phyloP scores from a whole-genome alignment of 352 stramenopile species.

The Globisporangium nodosum region DNA sequence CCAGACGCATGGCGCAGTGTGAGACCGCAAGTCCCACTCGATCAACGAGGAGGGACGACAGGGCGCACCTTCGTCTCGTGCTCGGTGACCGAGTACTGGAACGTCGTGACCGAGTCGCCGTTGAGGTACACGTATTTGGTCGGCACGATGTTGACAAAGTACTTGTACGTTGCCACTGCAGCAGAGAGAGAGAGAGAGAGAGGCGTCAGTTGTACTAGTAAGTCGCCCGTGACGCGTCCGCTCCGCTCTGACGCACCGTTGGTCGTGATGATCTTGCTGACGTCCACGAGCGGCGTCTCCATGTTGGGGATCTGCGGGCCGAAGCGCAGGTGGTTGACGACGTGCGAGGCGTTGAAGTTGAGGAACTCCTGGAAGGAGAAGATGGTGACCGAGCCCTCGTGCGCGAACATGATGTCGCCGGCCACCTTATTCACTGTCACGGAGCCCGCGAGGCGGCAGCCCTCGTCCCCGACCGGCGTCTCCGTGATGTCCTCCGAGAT shows the following conservation, averaged over 20 bases:
- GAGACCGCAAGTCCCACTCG: no score
- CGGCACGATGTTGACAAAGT: constrained; percentile 83
- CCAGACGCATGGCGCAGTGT: background rate
- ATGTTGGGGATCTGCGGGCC: constrained; percentile 78
- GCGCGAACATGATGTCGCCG: constrained; percentile 80
- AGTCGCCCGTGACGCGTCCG: no score
- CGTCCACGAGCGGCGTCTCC: constrained; percentile 80
- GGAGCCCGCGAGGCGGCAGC: constrained; percentile 65
- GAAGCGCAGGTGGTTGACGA: constrained; percentile 74
- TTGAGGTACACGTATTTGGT: constrained; percentile 83
- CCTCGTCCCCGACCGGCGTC: constrained; percentile 52
- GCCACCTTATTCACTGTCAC: constrained; percentile 80
- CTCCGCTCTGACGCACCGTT: constrained; percentile 41
- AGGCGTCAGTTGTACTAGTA: no score
- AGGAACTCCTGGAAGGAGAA: constrained; percentile 86
- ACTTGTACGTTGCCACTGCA: constrained; percentile 85
- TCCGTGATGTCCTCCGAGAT: constrained; percentile 60
- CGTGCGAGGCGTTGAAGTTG: constrained; percentile 87
- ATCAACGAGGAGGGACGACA: background rate
- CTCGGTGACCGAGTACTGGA: constrained; percentile 88
- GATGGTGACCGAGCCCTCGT: constrained; percentile 79
- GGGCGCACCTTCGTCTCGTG: constrained; percentile 44
- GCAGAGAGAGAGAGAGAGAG: background rate
- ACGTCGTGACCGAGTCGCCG: constrained; percentile 57
- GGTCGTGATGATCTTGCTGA: constrained; percentile 75